Base-by-base conservation (phyloP, 345 rosid species). In the Populus nigra region DNA sequence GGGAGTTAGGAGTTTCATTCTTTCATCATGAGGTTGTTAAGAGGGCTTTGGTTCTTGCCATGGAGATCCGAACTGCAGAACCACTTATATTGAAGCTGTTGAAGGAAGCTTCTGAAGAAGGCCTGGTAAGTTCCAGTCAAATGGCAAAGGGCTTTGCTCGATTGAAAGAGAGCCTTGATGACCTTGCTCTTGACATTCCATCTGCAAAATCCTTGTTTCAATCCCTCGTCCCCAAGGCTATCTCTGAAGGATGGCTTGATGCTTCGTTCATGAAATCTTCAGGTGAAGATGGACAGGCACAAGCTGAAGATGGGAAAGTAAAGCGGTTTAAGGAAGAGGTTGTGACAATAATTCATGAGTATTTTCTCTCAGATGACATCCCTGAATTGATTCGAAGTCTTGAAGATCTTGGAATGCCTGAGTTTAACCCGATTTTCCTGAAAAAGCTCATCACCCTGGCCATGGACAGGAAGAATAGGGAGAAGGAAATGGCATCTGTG, bases 1-100 rank as follows among this genome's bases (percentile, higher is more conserved):
- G 98, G 87, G 98, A 89, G 79, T 81, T 96, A 71, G 97, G 97
- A 6, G 93, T 96, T 80, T 73, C 99, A 12, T 96, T 94, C 83
- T 96, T 91, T 83, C 99, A 94, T 84, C 99, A 96, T 20, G 98
- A 96, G 88, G 99, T 96, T 69, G 99, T 94, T 83, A 96, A 96
- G 87, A 91, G 98, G 76, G 97, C 97, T 78, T 83, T 94, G 89
- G 88, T 91, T 83, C 89, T 92, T 71, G 89, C 93, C 36, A 91
- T 96, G 94, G 99, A 96, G 85, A 92, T 78, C 73, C 91, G 77
- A 71, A 72, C 89, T 11, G 88, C 92, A 2, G 98, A 94, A 75
- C 78, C 91, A 8, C 89, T 88, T 72, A 81, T 94, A 39, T 77
- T 89, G 63, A 94, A 89, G 87, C 85, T 96, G 74, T 80, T 96